phyloP scores from a whole-genome alignment of 192 early-diverging fungal genomes.

The Tieghemiomyces parasiticus region DNA sequence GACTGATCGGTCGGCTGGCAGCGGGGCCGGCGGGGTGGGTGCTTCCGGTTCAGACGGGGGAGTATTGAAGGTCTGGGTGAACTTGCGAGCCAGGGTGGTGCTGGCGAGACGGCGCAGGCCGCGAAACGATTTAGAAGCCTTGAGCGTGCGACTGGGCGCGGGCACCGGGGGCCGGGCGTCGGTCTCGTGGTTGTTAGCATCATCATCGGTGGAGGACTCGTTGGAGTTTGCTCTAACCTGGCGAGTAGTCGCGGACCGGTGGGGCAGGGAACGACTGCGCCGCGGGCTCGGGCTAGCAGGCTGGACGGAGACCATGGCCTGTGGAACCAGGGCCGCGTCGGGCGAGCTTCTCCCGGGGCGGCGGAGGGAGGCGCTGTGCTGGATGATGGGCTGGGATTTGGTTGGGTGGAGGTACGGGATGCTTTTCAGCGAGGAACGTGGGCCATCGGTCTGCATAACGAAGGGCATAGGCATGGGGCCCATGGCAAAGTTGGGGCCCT shows the following conservation, averaged over 20 bases:
- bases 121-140: slow-evolving; percentile 2
- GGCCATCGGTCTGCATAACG: not conserved
- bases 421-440: slow-evolving; percentile 1
- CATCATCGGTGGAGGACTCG: not conserved
- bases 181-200: not conserved
- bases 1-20: too few species aligned
- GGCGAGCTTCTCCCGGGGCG: too few species aligned
- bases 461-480: not conserved
- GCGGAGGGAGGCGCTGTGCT: not conserved
- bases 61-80: not conserved
- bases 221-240: not conserved
- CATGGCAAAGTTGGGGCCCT: not conserved
- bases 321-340: not conserved
- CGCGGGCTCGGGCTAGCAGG: not conserved
- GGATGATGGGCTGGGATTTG: not conserved
- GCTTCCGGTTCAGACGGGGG: too few species aligned
- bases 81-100: not conserved
- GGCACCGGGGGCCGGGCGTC: not conserved
- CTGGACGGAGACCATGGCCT: not conserved
- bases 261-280: slow-evolving; percentile 1
- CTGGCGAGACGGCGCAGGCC: slow-evolving; percentile 1
- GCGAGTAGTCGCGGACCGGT: not conserved
- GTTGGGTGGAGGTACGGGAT: not conserved
- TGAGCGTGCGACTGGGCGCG: not conserved
- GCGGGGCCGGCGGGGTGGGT: too few species aligned